Evolutionary conservation across 192 early-diverging fungal genomes (phyloP).

Genomic region (Linnemannia hyalina): DNA sequence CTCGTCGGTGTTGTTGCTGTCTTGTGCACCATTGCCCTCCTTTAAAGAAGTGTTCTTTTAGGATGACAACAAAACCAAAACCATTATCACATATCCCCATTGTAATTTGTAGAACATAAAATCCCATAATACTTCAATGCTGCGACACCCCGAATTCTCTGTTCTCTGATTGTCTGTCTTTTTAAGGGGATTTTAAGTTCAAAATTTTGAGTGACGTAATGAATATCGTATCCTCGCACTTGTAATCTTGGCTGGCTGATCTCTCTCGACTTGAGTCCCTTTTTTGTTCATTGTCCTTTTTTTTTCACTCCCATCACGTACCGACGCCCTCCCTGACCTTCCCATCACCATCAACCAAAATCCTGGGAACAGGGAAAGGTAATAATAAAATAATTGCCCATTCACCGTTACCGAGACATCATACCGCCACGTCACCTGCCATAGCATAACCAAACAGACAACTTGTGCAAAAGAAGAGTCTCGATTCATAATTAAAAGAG

Average conservation of each 20-base stretch:
- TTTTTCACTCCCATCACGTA: neutral
- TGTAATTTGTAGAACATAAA: slow-evolving; percentile 10
- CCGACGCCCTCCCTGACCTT: neutral
- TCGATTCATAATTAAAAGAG: neutral
- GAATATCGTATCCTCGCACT: neutral
- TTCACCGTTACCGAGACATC: neutral
- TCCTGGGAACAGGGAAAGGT: neutral
- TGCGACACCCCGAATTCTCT: neutral
- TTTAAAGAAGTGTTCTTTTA: slow-evolving; percentile 14
- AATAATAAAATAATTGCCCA: neutral
- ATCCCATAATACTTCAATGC: neutral
- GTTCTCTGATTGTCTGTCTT: neutral
- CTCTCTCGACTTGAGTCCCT: too few species aligned
- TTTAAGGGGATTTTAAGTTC: neutral
- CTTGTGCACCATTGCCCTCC: slow-evolving; percentile 14
- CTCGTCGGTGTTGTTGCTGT: slow-evolving; percentile 24
- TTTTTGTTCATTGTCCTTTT: neutral
- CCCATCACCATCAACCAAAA: neutral
- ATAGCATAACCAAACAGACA: neutral
- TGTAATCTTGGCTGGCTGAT: too few species aligned
- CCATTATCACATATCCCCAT: neutral
- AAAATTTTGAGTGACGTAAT: neutral
- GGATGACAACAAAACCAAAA: neutral
- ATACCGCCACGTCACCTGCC: neutral
- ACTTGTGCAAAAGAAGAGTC: neutral